Evolutionary conservation across 2,329 filamentous ascomycete genomes (phyloP), one percentile per base, ranked within the genome.

Genomic region (Alternaria gaisen): DNA sequence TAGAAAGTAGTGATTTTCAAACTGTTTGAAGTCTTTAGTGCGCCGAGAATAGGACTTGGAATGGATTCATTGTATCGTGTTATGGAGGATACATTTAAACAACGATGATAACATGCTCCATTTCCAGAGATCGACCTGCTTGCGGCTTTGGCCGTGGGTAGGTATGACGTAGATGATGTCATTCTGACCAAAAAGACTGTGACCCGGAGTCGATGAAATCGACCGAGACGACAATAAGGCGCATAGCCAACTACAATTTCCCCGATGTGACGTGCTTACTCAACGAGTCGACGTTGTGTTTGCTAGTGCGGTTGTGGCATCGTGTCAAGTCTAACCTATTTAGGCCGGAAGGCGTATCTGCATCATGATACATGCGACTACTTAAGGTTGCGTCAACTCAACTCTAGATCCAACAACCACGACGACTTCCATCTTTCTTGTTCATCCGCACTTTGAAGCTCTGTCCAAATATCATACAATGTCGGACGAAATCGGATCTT

Each of bases 281-380:
- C 8, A 8, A 4, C 32, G 20, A 50, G 30, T 34, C 8, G 32
- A 4, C 32, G 20, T 42, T 14, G 20, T n/a, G 5, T 5, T 50
- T 24, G 46, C 46, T 34, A n/a, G 20, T 16, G 11, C 14, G 14
- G 34, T 20, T 42, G 40, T n/a, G 18, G 18, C 4, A 1, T 38
- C 30, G 24, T 50, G 46, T 50, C 20, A 36, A 26, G 46, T 50
- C 46, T 38, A 50, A 50, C 46, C 32, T 50, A 5, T 50, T 24
- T 50, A 18, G 46, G 46, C 22, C 9, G 46, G 34, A 50, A 38
- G 46, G 46, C 46, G 46, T n/a, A 18, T 18, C 8, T 50, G 5
- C 32, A 34, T 34, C 12, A 34, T 34, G 32, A 34, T 16, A 9
- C 3, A 36, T 26, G 16, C 14, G 32, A 20, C 5, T 36, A 50